A percentile compares a stretch with the other conserved stretches of the same genome.
Conservation (phyloP, 2,329 filamentous ascomycete genomes). For the Coleophoma crateriformis region DNA sequence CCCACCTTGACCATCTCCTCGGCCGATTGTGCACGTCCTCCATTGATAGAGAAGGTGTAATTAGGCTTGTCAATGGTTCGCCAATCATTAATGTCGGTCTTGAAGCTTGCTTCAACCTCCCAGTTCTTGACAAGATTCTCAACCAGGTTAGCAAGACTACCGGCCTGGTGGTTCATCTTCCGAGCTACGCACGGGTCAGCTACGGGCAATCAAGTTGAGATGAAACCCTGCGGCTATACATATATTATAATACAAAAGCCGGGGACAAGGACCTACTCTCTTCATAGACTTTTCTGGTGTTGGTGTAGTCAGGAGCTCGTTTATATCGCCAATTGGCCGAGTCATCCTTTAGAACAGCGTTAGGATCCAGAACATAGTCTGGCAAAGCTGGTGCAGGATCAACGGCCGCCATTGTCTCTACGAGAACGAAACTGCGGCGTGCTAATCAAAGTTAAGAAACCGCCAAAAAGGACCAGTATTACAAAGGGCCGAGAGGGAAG, state of each 20-base stretch:
- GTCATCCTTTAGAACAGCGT: slow-evolving; percentile 51
- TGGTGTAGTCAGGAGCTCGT: slow-evolving; percentile 55
- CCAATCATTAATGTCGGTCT: slow-evolving; percentile 55
- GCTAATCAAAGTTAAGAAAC: too few species aligned
- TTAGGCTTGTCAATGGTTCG: slow-evolving; percentile 54
- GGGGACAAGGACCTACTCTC: slow-evolving; percentile 41
- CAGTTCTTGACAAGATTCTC: slow-evolving; percentile 70
- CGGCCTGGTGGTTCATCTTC: slow-evolving; percentile 45
- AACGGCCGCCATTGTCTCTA: slow-evolving; percentile 11
- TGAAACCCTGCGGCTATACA: not conserved
- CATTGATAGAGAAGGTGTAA: slow-evolving; percentile 61
- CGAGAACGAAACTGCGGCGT: too few species aligned
- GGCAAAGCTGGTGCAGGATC: slow-evolving; percentile 28
- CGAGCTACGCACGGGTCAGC: slow-evolving; percentile 40
- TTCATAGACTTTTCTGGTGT: slow-evolving; percentile 53
- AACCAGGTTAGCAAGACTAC: slow-evolving; percentile 53
- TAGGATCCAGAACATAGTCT: slow-evolving; percentile 52
- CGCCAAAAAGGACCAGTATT: too few species aligned
- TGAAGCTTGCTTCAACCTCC: slow-evolving; percentile 68
- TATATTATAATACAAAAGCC: not conserved
- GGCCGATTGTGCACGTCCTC: slow-evolving; percentile 47
- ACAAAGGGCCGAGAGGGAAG: too few species aligned
- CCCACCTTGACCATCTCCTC: slow-evolving; percentile 63
- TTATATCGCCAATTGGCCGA: slow-evolving; percentile 54
- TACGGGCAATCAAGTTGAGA: not conserved